phyloP scores from a whole-genome alignment of 2,329 filamentous ascomycete genomes.

The Fusarium longipes region DNA sequence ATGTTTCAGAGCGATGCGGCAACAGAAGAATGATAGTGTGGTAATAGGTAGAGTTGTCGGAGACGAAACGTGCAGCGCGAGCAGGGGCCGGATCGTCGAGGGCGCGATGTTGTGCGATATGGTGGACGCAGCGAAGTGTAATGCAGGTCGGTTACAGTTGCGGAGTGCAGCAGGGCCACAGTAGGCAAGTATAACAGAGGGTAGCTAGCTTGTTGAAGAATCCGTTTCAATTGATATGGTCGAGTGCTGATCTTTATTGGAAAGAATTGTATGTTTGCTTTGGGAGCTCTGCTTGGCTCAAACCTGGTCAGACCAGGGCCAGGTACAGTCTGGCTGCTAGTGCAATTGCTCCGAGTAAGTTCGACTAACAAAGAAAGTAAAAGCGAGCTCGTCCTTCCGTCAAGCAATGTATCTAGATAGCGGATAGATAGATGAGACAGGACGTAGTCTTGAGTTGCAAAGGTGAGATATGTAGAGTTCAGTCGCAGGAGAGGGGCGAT shows the following conservation, averaged over 20 bases:
- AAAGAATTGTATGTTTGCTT: constrained; percentile 29
- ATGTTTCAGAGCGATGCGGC: constrained; percentile 16
- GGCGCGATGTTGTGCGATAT: constrained; percentile 5
- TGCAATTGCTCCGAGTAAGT: constrained; percentile 39
- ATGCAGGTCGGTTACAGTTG: constrained; percentile 5
- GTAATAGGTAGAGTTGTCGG: constrained; percentile 13
- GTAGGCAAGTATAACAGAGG: constrained; percentile 9
- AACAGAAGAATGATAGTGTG: constrained; percentile 1
- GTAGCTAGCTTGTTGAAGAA: constrained; percentile 36
- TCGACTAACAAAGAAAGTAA: constrained; percentile 16
- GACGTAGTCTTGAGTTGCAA: constrained; percentile 6
- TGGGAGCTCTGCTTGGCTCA: constrained; percentile 31
- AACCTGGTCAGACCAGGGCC: constrained; percentile 26
- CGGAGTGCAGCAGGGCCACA: constrained; percentile 20
- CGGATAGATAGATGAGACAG: not conserved
- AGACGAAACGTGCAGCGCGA: constrained; percentile 14
- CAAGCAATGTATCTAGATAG: constrained; percentile 14
- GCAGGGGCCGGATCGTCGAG: constrained; percentile 28
- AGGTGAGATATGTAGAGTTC: constrained; percentile 15
- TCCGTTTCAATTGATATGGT: constrained; percentile 28
- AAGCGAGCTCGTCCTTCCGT: constrained; percentile 1
- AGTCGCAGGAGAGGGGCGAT: constrained; percentile 32
- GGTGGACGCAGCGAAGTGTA: constrained; percentile 10
- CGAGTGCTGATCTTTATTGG: constrained; percentile 25
- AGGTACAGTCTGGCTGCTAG: constrained; percentile 10